Evolutionary conservation across 805 yeast species (phyloP).

Genomic region (Pichia phayaonensis): DNA sequence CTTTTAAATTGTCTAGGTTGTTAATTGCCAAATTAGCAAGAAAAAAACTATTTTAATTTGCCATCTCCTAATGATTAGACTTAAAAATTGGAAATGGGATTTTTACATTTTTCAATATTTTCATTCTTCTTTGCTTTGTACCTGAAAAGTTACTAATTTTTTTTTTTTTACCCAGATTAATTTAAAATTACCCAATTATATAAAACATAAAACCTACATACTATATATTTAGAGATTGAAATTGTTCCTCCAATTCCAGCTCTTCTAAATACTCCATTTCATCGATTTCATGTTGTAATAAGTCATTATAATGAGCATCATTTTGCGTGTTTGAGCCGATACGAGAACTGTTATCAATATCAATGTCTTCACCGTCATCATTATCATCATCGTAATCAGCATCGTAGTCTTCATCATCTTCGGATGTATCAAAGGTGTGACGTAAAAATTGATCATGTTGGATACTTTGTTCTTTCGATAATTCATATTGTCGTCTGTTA

Average conservation of each 20-base stretch:
- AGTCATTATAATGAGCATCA: not conserved
- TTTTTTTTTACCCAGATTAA: not conserved
- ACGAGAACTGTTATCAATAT: not conserved
- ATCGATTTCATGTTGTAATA: not conserved
- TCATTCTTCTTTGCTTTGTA: not conserved
- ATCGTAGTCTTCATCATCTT: slow-evolving; percentile 24
- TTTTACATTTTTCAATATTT: not conserved
- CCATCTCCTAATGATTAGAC: not conserved
- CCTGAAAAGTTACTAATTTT: not conserved
- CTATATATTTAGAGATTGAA: slow-evolving; percentile 19
- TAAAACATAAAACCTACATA: not conserved
- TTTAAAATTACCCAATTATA: not conserved
- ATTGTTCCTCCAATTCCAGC: slow-evolving; percentile 24
- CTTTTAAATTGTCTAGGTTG: too few species aligned
- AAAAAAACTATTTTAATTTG: too few species aligned
- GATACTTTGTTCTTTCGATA: slow-evolving; percentile 17
- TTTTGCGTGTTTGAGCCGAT: not conserved
- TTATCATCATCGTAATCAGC: slow-evolving; percentile 16
- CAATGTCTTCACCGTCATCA: not conserved
- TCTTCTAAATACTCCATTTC: slow-evolving; percentile 9
- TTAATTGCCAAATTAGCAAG: too few species aligned
- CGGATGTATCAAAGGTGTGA: not conserved
- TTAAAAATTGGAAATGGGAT: not conserved
- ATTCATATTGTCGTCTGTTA: slow-evolving; percentile 4
- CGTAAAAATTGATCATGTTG: slow-evolving; percentile 14